These are phyloP conservation scores for Mycena latifolia DNA, from an alignment of 768 basidiomycete genomes.

Conservation along the genomic window DNA sequence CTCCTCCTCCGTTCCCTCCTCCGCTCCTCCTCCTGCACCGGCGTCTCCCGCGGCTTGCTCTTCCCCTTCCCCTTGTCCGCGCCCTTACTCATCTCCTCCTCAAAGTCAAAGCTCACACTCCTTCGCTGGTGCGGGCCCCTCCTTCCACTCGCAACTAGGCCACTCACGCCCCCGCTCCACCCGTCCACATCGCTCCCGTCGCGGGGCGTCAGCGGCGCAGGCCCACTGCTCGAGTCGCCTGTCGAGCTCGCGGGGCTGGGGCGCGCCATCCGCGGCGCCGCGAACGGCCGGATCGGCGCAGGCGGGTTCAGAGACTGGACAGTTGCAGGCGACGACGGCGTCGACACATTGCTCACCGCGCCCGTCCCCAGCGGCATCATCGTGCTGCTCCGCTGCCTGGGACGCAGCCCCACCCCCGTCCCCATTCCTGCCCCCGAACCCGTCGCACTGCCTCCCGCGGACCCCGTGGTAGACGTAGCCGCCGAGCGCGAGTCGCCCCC, in stretches of 20 bases:
- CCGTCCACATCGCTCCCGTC: conserved; percentile 77
- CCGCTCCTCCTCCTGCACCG: conserved; percentile 63
- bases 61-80: conserved; percentile 42
- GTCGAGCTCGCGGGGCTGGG: conserved; percentile 88
- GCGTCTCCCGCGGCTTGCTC: conserved; percentile 42
- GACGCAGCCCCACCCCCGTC: neutral
- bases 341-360: conserved; percentile 35
- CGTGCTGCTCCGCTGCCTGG: conserved; percentile 54
- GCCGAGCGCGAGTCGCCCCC: too few relatives aligned
- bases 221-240: conserved; percentile 85
- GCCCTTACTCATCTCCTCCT: conserved; percentile 56
- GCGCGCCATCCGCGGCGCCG: conserved; percentile 49
- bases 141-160: conserved; percentile 40
- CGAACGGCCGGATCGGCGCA: conserved; percentile 64
- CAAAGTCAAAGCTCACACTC: conserved; percentile 84
- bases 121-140: conserved; percentile 59
- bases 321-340: conserved; percentile 23
- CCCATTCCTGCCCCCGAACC: neutral
- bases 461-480: conserved; percentile 30
- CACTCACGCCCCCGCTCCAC: conserved; percentile 52
- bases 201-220: conserved; percentile 79
- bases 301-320: neutral
- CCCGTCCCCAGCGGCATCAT: conserved; percentile 46
- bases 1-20: conserved; percentile 80
- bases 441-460: conserved; percentile 4